Conservation (phyloP, 345 rosid species). For the Pugionium dolabratum region DNA sequence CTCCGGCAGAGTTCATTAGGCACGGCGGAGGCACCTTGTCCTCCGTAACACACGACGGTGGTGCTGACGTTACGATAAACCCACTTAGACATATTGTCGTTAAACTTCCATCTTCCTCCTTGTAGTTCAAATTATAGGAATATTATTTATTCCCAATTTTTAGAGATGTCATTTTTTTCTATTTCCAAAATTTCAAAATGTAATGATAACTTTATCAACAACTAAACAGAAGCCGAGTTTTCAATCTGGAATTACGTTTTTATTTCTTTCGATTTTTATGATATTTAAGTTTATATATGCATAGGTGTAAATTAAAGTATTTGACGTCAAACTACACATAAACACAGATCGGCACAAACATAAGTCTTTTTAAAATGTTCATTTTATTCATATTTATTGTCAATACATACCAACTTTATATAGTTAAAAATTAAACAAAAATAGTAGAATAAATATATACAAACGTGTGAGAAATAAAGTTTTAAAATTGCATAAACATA, state of each 20-base stretch:
- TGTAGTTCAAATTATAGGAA: slow-evolving; percentile 23
- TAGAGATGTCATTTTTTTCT: background rate
- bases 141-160: background rate
- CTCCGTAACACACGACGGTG: slow-evolving; percentile 14
- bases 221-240: background rate
- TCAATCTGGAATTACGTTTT: background rate
- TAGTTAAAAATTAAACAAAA: too few relatives aligned
- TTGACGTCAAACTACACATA: too few relatives aligned
- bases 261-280: too few relatives aligned
- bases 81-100: slow-evolving; percentile 82
- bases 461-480: too few relatives aligned
- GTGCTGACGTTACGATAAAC: slow-evolving; percentile 51
- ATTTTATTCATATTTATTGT: too few relatives aligned
- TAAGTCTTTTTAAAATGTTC: too few relatives aligned
- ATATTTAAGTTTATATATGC: too few relatives aligned
- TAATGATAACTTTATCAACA: background rate
- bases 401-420: too few relatives aligned
- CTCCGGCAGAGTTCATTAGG: slow-evolving; percentile 52
- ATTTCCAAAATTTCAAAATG: background rate
- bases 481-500: too few relatives aligned
- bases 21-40: slow-evolving; percentile 44
- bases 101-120: slow-evolving; percentile 41
- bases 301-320: too few relatives aligned
- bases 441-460: too few relatives aligned
- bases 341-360: too few relatives aligned